Conservation (phyloP, 352 stramenopile species). For the Globisporangium nodosum region DNA sequence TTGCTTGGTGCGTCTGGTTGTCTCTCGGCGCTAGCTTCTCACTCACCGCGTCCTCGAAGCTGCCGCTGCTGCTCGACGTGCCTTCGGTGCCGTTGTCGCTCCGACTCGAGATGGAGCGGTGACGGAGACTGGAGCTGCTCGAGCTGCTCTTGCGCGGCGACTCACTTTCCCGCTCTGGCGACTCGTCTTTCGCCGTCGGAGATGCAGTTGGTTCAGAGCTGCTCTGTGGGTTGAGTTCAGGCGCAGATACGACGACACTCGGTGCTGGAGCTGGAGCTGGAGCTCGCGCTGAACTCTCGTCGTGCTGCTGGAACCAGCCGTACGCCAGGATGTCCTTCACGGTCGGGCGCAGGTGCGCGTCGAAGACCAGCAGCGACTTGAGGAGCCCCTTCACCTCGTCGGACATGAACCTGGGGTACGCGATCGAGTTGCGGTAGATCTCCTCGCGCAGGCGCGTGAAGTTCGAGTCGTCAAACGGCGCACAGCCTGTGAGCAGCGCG, state of each 20-base stretch:
- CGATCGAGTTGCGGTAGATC: slow-evolving; percentile 62
- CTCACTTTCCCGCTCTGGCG: not conserved
- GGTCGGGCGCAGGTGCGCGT: slow-evolving; percentile 51
- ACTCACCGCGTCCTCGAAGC: slow-evolving; percentile 23
- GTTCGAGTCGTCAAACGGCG: slow-evolving; percentile 74
- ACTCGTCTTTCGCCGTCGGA: not conserved
- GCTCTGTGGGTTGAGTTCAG: slow-evolving; percentile 1
- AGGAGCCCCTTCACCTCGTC: slow-evolving; percentile 59
- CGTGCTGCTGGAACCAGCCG: slow-evolving; percentile 38
- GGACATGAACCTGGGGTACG: slow-evolving; percentile 59
- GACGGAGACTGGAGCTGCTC: slow-evolving; percentile 4
- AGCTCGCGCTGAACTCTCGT: not conserved
- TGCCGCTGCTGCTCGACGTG: slow-evolving; percentile 56
- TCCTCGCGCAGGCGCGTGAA: slow-evolving; percentile 58
- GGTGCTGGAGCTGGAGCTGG: too few relatives aligned
- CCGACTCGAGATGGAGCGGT: slow-evolving; percentile 38
- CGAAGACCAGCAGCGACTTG: slow-evolving; percentile 57
- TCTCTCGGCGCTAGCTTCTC: not conserved
- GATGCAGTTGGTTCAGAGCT: not conserved
- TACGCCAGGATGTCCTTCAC: slow-evolving; percentile 58
- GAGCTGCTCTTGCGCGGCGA: slow-evolving; percentile 8
- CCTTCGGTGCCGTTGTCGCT: slow-evolving; percentile 37
- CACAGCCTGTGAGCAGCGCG: slow-evolving; percentile 73
- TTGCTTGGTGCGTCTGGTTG: slow-evolving; percentile 16
- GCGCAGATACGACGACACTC: too few relatives aligned